Percentiles rank a stretch among this genome's conserved stretches.
phyloP scores from a whole-genome alignment of 192 early-diverging fungal species.

The Linnemannia schmuckeri region DNA sequence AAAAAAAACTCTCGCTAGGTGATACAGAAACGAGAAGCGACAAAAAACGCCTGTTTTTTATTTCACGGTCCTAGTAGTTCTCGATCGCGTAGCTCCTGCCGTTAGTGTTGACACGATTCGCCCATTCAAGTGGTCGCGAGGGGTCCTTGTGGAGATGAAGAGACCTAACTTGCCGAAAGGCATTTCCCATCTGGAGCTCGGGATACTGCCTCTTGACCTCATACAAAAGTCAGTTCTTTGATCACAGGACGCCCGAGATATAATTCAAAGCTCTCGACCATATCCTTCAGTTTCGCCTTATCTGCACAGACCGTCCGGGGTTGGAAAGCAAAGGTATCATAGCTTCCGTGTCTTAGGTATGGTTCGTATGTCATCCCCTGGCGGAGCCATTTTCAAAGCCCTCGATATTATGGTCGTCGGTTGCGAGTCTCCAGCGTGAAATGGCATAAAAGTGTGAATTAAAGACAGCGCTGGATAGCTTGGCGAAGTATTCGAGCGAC shows the following conservation, averaged over 20 bases:
- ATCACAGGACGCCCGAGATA: slow-evolving; percentile 9
- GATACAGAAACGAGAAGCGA: too few species aligned
- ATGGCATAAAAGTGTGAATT: slow-evolving; percentile 18
- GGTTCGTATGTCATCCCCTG: not conserved
- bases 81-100: too few species aligned
- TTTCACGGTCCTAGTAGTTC: too few species aligned
- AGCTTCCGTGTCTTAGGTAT: slow-evolving; percentile 6
- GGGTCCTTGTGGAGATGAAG: too few species aligned
- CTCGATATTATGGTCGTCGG: not conserved
- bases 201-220: slow-evolving; percentile 22
- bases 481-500: slow-evolving; percentile 23
- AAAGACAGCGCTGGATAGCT: not conserved
- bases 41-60: too few species aligned
- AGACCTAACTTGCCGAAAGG: too few species aligned
- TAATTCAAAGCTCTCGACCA: slow-evolving; percentile 16
- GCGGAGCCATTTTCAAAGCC: not conserved
- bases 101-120: too few species aligned
- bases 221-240: slow-evolving; percentile 19
- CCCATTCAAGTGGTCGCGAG: too few species aligned
- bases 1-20: too few species aligned
- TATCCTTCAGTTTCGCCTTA: not conserved
- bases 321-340: slow-evolving; percentile 14
- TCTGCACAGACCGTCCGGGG: slow-evolving; percentile 12
- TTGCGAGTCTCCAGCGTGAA: slow-evolving; percentile 3
- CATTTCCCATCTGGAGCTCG: not conserved